Evolutionary conservation across 306 rosid species (phyloP).

Genomic region (Styphnolobium japonicum): DNA sequence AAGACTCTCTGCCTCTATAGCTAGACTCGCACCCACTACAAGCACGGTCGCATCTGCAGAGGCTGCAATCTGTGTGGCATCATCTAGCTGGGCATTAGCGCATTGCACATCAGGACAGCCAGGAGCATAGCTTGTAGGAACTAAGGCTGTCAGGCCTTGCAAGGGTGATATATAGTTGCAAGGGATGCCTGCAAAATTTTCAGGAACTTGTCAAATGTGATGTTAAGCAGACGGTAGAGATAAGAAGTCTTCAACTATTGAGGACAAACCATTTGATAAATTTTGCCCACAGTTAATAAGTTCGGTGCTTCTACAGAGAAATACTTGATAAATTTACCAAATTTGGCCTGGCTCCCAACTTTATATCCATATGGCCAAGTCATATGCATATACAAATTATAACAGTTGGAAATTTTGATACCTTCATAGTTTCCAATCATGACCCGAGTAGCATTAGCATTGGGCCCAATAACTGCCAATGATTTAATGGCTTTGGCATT

Average conservation of each 20-base stretch:
- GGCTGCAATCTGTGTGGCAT: constrained; percentile 66
- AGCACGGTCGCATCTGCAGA: constrained; percentile 91
- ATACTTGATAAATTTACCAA: not conserved
- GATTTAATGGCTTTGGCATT: constrained; percentile 62
- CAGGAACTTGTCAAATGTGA: constrained; percentile 2
- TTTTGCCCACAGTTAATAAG: not conserved
- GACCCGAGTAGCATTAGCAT: constrained; percentile 83
- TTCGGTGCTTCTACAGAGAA: not conserved
- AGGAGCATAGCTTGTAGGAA: constrained; percentile 58
- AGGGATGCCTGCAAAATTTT: constrained; percentile 68
- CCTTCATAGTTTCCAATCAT: constrained; percentile 98
- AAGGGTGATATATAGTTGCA: constrained; percentile 80
- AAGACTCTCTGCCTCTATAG: constrained; percentile 82
- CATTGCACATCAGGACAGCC: constrained; percentile 85
- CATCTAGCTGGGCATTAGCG: constrained; percentile 55
- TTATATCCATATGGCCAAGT: not conserved
- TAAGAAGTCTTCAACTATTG: not conserved
- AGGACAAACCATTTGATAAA: not conserved
- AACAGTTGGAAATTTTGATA: constrained; percentile 18
- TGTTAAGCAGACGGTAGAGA: not conserved
- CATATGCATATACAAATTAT: not conserved
- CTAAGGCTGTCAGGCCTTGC: constrained; percentile 76
- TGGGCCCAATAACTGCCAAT: constrained; percentile 96
- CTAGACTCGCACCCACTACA: constrained; percentile 70
- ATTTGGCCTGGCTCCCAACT: not conserved